These are phyloP conservation scores for Schizophyllum commune DNA, from an alignment of 1,284 basidiomycete genomes.

Conservation along the genomic window DNA sequence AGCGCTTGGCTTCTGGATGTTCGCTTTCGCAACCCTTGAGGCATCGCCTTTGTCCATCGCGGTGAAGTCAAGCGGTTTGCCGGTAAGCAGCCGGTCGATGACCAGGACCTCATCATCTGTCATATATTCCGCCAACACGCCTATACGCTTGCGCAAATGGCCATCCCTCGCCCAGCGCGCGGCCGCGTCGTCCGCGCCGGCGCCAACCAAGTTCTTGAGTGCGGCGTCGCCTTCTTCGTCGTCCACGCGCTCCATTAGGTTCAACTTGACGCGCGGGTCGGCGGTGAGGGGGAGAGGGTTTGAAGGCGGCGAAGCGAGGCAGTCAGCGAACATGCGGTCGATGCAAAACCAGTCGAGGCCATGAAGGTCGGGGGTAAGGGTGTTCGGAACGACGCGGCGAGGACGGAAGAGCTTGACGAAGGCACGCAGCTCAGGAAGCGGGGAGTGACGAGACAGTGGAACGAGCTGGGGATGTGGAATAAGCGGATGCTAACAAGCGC, in stretches of 20 bases:
- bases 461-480: constrained; percentile 50
- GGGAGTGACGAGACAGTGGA: constrained; percentile 79
- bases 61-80: background rate
- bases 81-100: background rate
- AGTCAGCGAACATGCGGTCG: constrained; percentile 55
- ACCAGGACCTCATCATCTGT: background rate
- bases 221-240: background rate
- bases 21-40: background rate
- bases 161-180: background rate
- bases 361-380: constrained; percentile 51
- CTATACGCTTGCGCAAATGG: background rate
- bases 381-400: constrained; percentile 69
- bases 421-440: constrained; percentile 73
- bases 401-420: constrained; percentile 81
- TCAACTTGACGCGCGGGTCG: background rate
- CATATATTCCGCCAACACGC: background rate
- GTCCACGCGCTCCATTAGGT: background rate
- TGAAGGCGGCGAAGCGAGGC: constrained; percentile 22
- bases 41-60: no score
- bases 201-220: background rate
- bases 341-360: constrained; percentile 69
- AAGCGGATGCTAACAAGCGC: no score
- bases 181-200: background rate
- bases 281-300: background rate
- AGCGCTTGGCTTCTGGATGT: background rate